phyloP scores from a whole-genome alignment of 441 rosid genomes.

The Croton setiger region DNA sequence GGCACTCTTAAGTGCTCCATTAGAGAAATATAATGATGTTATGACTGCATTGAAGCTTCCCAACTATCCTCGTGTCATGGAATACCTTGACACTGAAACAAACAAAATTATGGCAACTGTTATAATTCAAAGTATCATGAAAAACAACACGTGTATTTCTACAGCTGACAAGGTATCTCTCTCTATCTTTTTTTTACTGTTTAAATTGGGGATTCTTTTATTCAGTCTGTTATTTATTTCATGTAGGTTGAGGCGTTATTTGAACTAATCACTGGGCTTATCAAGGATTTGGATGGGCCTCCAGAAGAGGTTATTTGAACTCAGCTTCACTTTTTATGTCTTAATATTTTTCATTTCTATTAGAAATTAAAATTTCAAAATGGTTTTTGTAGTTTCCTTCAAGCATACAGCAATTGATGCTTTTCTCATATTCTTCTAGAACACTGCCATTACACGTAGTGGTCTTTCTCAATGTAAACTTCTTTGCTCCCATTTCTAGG shows the following conservation, averaged over 20 bases:
- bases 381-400: not conserved
- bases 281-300: constrained; percentile 78
- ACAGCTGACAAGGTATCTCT: constrained; percentile 69
- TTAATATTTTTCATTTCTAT: not conserved
- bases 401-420: not conserved
- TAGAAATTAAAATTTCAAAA: not conserved
- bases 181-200: constrained; percentile 21
- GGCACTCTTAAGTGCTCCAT: constrained; percentile 93
- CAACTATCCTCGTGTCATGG: constrained; percentile 82
- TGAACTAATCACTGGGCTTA: constrained; percentile 86
- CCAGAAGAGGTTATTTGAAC: constrained; percentile 58
- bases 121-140: constrained; percentile 93
- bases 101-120: constrained; percentile 93
- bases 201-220: constrained; percentile 20
- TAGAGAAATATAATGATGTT: constrained; percentile 93
- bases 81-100: constrained; percentile 82
- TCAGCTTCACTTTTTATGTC: constrained; percentile 9
- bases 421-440: not conserved
- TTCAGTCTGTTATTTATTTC: constrained; percentile 8
- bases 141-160: constrained; percentile 73
- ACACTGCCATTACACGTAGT: not conserved
- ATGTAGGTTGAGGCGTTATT: constrained; percentile 86
- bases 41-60: constrained; percentile 86
- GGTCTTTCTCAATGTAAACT: constrained; percentile 8
- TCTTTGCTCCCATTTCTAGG: constrained; percentile 36